Percentiles rank a stretch among this genome's conserved stretches.
Evolutionary conservation across 1,284 basidiomycete genomes (phyloP).

Genomic region (Sanghuangporus weigelae): DNA sequence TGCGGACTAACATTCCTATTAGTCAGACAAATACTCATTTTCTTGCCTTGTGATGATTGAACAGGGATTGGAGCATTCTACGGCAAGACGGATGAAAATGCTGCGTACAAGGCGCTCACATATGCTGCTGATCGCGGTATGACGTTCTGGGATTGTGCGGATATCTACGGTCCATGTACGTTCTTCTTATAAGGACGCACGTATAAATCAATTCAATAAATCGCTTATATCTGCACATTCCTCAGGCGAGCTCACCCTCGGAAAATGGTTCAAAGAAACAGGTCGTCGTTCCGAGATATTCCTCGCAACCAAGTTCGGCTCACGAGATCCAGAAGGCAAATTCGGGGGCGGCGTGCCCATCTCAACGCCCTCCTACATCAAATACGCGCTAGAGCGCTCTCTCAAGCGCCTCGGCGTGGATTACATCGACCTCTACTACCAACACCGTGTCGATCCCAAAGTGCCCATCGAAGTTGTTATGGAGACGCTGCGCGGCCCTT

Average conservation of each 20-base stretch:
- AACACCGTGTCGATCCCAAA: conserved; percentile 26
- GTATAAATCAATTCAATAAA: too few relatives aligned
- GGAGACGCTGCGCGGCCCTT: conserved; percentile 26
- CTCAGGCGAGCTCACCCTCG: conserved; percentile 13
- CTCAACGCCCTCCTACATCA: conserved; percentile 23
- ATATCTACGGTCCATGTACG: conserved; percentile 9
- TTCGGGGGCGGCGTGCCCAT: background rate
- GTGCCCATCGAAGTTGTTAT: conserved; percentile 32
- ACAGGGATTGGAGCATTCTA: conserved; percentile 12
- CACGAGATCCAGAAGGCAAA: conserved; percentile 4
- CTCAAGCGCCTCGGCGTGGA: conserved; percentile 24
- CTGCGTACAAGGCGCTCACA: conserved; percentile 1
- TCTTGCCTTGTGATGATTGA: background rate
- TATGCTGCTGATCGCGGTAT: conserved; percentile 12
- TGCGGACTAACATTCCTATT: background rate
- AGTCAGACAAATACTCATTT: background rate
- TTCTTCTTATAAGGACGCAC: background rate
- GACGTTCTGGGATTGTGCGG: conserved; percentile 14
- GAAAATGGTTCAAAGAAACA: conserved; percentile 18
- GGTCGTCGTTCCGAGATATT: conserved; percentile 24
- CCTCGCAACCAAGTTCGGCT: conserved; percentile 27
- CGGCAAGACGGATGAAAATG: conserved; percentile 9
- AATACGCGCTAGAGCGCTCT: conserved; percentile 22
- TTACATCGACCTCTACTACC: conserved; percentile 29
- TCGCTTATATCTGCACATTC: background rate